Evolutionary conservation across 306 rosid genomes (phyloP), one percentile per base, ranked within the genome.

Genomic region (Mimosa pudica): DNA sequence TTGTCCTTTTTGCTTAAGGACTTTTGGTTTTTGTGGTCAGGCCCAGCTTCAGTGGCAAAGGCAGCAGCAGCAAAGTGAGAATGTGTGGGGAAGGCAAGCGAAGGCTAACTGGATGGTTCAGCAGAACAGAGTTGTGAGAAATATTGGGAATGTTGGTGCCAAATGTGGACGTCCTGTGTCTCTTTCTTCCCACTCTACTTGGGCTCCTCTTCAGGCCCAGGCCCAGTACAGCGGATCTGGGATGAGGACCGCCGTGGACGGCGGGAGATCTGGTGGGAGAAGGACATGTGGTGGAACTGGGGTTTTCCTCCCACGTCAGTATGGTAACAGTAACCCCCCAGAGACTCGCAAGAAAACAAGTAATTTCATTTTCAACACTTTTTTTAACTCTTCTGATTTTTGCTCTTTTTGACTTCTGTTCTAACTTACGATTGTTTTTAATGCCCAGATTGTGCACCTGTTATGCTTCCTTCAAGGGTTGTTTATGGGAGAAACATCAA

Each of bases 271-370:
- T 66, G 83, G 55, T 38, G 81, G 14, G 3, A 91, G 89, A 54
- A 90, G 87, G 65, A 93, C 89, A 10, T 89, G 90, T 33, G 85
- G 84, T 30, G 98, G 99, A 7, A 95, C 99, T 1, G 99, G 99
- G 32, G 98, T 95, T 5, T 95, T 95, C 92, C 73, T 95, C 70
- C 99, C 99, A 55, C 98, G 99, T 11, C 87, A 77, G 12, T 90
- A 95, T 24, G 80, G 70, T 24, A 74, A 80, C 60, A 79, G 70
- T 24, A 74, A 80, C 64, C 86, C 92, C 5, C 74, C 87, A 0
- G 98, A 95, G 42, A 65, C 87, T 16, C 89, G 96, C 77, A 92
- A 83, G 84, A 90, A 90, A 83, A 41, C 91, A 77, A 82, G 99
- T 95, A 82, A 8, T 49, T 33, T 1, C 51, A 1, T 8, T 1